Evolutionary conservation across 768 basidiomycete species (phyloP), one percentile per base, ranked within the genome.

Genomic region (Mycena crocata): DNA sequence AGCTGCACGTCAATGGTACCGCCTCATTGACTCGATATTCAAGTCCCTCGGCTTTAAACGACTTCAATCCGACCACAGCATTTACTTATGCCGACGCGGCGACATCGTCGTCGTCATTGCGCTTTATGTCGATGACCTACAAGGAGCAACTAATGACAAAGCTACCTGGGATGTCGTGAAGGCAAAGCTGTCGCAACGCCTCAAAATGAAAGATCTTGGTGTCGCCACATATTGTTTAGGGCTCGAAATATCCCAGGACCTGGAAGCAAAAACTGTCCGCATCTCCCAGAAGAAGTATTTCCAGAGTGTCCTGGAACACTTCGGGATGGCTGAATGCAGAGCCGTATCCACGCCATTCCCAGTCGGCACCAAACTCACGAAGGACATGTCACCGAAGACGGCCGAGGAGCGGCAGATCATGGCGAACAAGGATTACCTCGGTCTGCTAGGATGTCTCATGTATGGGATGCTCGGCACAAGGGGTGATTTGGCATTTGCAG

Each of bases 51-150:
- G 50, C 34, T 51, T 51, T 13, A 51, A 21, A 23, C 50, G 50
- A 19, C 50, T 51, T 17, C 55, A 57, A 15, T 57, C 55, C 21
- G 55, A 57, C 30, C 55, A 57, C 31, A 57, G 55, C 30, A 57
- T 51, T 30, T 51, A 51, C 35, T 34, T 51, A 34, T 51, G 50
- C 50, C 50, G 50, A 17, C 50, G 50, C n/a, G 50, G 21, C 10
- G 34, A 51, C 30, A 51, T 51, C 32, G 23, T 51, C n/a, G 50
- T 51, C 15, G 34, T 51, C 32, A 51, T 51, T 17, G 50, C 50
- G 10, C 50, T 51, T 3, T 51, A 51, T 35, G 50, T 51, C 12
- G 50, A 51, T 13, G 50, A 51, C 17, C 21, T 51, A 2, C 50
- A 51, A 23, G 50, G 50, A 1, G 50, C 50, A 5, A 51, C 50